These are phyloP conservation scores for Styphnolobium japonicum DNA, from an alignment of 306 rosid genomes.

Conservation along the genomic window DNA sequence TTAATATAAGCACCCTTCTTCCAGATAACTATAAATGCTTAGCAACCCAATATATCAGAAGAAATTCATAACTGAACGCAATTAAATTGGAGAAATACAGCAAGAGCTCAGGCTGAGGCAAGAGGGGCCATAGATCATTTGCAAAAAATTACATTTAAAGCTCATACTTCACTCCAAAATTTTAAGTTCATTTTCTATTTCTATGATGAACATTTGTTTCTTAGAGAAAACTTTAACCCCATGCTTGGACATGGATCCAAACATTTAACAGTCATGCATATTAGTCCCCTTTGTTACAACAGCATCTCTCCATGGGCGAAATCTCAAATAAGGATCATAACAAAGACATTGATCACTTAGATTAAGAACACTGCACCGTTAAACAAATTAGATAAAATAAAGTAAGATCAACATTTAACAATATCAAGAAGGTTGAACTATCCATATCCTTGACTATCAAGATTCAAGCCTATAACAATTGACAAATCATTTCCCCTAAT, in stretches of 20 bases:
- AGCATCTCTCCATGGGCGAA: neutral
- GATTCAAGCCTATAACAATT: neutral
- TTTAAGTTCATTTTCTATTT: neutral
- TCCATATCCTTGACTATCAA: neutral
- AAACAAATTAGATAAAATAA: neutral
- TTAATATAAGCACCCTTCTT: neutral
- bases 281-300: neutral
- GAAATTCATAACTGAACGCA: neutral
- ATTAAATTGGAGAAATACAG: neutral
- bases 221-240: neutral
- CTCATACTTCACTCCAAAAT: neutral
- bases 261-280: neutral
- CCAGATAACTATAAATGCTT: neutral
- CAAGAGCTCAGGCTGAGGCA: neutral
- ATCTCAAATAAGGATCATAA: slow-evolving; percentile 9
- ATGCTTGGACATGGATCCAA: neutral
- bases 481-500: neutral
- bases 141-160: neutral
- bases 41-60: neutral
- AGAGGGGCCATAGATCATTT: neutral
- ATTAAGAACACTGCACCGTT: neutral
- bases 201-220: neutral
- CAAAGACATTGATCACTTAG: neutral
- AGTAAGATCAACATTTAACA: neutral
- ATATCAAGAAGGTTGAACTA: neutral